These are phyloP conservation scores for Omphalotus guepiniiformis DNA, from an alignment of 768 basidiomycete species.

Conservation along the genomic window DNA sequence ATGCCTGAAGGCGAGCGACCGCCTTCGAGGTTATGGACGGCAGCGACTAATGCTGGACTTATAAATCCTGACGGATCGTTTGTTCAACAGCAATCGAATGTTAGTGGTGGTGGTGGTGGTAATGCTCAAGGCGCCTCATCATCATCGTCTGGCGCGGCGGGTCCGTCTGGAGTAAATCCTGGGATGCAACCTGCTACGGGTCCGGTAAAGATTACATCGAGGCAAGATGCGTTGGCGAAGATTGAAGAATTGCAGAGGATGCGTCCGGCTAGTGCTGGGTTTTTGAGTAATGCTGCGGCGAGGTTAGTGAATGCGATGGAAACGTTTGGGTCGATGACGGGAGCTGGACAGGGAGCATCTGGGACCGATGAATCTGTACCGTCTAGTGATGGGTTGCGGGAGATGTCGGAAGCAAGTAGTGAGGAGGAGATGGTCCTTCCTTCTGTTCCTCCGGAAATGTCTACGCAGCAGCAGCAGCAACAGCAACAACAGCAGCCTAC, in stretches of 20 bases:
- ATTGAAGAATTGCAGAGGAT: conserved; percentile 51
- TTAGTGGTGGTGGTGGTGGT: not conserved
- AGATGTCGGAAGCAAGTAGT: conserved; percentile 1
- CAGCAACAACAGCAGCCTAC: not conserved
- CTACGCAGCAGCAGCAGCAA: conserved; percentile 4
- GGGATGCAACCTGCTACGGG: conserved; percentile 11
- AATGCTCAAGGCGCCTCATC: not conserved
- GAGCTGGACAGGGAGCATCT: conserved; percentile 13
- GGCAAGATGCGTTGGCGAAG: conserved; percentile 46
- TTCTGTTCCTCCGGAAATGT: conserved; percentile 8
- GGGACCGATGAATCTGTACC: not conserved
- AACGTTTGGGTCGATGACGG: conserved; percentile 13
- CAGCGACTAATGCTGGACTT: conserved; percentile 12
- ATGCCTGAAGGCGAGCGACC: conserved; percentile 1
- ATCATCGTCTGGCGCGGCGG: conserved; percentile 8
- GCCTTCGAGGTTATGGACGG: conserved; percentile 12
- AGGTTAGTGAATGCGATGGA: conserved; percentile 12
- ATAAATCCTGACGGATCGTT: conserved; percentile 15
- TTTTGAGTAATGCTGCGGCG: conserved; percentile 14
- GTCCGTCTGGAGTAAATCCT: conserved; percentile 10
- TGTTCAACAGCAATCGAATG: not conserved
- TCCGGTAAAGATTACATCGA: conserved; percentile 17
- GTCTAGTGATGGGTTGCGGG: not conserved
- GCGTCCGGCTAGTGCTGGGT: conserved; percentile 20
- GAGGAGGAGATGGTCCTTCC: conserved; percentile 23